Conservation (phyloP, 257 asterid species). For the Gentiana straminea region DNA sequence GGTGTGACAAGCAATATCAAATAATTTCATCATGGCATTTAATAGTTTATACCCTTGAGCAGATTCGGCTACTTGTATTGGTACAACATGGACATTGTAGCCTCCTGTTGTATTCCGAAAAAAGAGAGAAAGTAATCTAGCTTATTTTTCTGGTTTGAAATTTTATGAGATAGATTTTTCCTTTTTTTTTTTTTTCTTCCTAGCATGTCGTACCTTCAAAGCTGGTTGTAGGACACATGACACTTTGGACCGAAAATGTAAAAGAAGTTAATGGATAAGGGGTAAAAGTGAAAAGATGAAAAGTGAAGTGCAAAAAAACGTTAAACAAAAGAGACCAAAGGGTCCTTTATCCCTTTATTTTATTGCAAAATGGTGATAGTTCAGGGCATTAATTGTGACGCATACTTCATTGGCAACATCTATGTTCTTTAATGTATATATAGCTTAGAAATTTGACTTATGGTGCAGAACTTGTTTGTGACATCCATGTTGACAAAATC, state of each 20-base stretch:
- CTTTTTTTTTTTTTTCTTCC: background rate
- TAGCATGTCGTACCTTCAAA: too few species aligned
- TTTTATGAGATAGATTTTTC: background rate
- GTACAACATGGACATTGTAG: background rate
- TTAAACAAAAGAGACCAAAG: too few species aligned
- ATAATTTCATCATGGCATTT: background rate
- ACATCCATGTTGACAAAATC: constrained; percentile 53
- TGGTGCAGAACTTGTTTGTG: constrained; percentile 62
- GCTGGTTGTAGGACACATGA: too few species aligned
- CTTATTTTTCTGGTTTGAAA: too few species aligned
- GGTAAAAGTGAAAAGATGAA: too few species aligned
- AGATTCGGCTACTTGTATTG: background rate
- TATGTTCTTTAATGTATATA: constrained; percentile 11
- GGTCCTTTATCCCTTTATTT: background rate
- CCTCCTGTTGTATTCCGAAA: background rate
- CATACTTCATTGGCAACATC: constrained; percentile 76
- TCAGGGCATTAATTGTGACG: background rate
- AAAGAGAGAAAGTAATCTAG: background rate
- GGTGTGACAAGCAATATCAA: background rate
- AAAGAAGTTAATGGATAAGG: too few species aligned
- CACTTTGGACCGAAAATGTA: too few species aligned
- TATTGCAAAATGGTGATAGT: background rate
- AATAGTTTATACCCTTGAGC: background rate
- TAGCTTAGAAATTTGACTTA: too few species aligned
- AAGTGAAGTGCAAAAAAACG: too few species aligned